Conservation (phyloP, 768 basidiomycete species). For the Calocybe cyanea region DNA sequence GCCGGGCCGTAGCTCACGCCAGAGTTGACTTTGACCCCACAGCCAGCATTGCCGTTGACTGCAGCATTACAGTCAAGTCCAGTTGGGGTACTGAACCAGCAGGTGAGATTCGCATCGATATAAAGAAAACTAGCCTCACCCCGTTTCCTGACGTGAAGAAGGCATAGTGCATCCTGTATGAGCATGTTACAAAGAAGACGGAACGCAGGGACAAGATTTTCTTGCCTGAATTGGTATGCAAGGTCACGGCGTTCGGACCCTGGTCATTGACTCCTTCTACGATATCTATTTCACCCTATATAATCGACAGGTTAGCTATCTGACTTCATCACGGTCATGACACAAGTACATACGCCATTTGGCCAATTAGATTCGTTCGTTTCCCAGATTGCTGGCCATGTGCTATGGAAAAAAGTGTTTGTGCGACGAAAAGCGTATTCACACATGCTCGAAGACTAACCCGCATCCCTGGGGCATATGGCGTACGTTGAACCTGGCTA, state of each 20-base stretch:
- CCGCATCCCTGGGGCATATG: constrained; percentile 58
- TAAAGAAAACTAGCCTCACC: constrained; percentile 25
- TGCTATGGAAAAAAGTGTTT: constrained; percentile 12
- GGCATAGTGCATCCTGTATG: constrained; percentile 39
- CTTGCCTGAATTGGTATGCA: constrained; percentile 52
- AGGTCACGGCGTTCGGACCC: constrained; percentile 44
- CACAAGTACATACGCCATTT: constrained; percentile 23
- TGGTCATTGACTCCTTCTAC: constrained; percentile 58
- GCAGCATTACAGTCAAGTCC: constrained; percentile 37
- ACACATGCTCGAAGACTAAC: constrained; percentile 20
- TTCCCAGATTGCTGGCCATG: constrained; percentile 53
- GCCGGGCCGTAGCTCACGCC: constrained; percentile 49
- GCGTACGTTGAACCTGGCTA: constrained; percentile 30
- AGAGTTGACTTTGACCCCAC: constrained; percentile 35
- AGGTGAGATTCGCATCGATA: not conserved
- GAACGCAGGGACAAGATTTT: constrained; percentile 2
- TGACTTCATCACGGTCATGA: constrained; percentile 35
- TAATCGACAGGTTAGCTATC: constrained; percentile 36
- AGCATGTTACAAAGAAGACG: not conserved
- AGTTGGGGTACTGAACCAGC: constrained; percentile 20
- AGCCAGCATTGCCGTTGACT: constrained; percentile 41
- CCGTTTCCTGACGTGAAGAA: constrained; percentile 34
- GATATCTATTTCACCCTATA: constrained; percentile 31
- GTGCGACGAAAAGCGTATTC: not conserved
- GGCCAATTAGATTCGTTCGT: constrained; percentile 51